Evolutionary conservation across 2,329 filamentous ascomycete genomes (phyloP).

Genomic region (Pseudocercospora fuligena): DNA sequence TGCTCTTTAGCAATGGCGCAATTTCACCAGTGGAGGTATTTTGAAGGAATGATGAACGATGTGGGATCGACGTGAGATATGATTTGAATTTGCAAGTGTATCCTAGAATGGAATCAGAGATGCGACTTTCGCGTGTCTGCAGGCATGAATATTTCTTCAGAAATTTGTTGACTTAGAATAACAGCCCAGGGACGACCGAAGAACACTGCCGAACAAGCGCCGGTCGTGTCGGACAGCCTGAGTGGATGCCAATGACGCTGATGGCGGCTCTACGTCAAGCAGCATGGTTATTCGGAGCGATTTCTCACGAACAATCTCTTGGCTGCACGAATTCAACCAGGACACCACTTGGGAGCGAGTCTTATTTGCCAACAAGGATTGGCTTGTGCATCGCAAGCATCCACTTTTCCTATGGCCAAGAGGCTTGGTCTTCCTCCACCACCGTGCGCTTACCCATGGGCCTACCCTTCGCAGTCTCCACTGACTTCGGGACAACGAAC

Average conservation of each 20-base stretch:
- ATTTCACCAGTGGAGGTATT: not conserved
- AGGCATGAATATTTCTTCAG: not conserved
- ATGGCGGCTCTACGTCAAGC: slow-evolving; percentile 13
- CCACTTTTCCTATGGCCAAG: slow-evolving; percentile 15
- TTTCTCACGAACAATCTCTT: slow-evolving; percentile 1
- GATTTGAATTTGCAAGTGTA: not conserved
- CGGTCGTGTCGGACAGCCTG: not conserved
- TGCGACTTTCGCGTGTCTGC: not conserved
- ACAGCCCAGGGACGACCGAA: not conserved
- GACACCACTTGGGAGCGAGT: not conserved
- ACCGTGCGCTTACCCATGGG: slow-evolving; percentile 2
- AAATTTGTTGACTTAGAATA: not conserved
- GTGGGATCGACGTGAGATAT: not conserved
- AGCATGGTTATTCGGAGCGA: slow-evolving; percentile 9
- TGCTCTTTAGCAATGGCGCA: slow-evolving; percentile 9
- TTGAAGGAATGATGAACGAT: not conserved
- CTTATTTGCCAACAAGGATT: slow-evolving; percentile 8
- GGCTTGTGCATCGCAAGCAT: slow-evolving; percentile 12
- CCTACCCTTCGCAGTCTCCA: not conserved
- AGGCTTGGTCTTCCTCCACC: slow-evolving; percentile 6
- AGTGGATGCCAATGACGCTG: slow-evolving; percentile 6
- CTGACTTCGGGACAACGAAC: not conserved
- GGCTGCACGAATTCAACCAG: not conserved
- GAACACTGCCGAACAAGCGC: not conserved
- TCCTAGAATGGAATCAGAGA: slow-evolving; percentile 2